These are phyloP conservation scores for Backusella westeae DNA, from an alignment of 192 early-diverging fungal genomes.

Conservation along the genomic window DNA sequence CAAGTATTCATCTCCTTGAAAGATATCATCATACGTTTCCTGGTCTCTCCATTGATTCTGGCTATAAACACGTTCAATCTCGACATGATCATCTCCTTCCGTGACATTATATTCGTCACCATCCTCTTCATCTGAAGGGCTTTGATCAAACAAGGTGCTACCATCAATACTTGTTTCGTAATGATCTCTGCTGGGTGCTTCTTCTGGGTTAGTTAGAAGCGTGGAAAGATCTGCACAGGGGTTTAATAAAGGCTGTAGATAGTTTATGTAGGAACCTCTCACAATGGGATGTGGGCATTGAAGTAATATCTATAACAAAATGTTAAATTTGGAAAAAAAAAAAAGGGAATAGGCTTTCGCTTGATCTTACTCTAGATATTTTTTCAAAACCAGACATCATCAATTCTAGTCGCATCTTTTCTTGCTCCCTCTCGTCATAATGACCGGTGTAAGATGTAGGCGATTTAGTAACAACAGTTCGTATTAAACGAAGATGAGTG, in stretches of 20 bases:
- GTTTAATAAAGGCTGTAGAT: slow-evolving; percentile 21
- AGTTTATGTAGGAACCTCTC: slow-evolving; percentile 20
- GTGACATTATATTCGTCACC: slow-evolving; percentile 5
- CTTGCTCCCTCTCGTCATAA: slow-evolving; percentile 26
- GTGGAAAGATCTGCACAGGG: slow-evolving; percentile 17
- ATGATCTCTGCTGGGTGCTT: background rate
- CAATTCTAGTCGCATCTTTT: slow-evolving; percentile 34
- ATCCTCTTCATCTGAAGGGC: background rate
- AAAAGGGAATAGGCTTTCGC: background rate
- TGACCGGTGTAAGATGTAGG: slow-evolving; percentile 28
- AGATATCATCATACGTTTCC: slow-evolving; percentile 23
- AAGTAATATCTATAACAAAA: slow-evolving; percentile 17
- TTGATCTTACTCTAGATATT: slow-evolving; percentile 31
- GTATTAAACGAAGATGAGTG: slow-evolving; percentile 35
- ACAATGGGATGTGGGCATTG: slow-evolving; percentile 29
- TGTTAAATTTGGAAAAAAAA: background rate
- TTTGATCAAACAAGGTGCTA: background rate
- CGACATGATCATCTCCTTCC: background rate
- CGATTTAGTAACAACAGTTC: slow-evolving; percentile 32
- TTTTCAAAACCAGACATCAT: slow-evolving; percentile 42
- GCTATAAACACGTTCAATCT: background rate
- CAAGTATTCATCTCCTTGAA: slow-evolving; percentile 11
- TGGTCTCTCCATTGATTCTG: background rate
- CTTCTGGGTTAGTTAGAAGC: background rate
- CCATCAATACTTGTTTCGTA: background rate